A percentile compares a stretch with the other conserved stretches of the same genome.
These are phyloP conservation scores for Schizonepeta tenuifolia DNA, from an alignment of 257 asterid genomes.

Conservation along the genomic window DNA sequence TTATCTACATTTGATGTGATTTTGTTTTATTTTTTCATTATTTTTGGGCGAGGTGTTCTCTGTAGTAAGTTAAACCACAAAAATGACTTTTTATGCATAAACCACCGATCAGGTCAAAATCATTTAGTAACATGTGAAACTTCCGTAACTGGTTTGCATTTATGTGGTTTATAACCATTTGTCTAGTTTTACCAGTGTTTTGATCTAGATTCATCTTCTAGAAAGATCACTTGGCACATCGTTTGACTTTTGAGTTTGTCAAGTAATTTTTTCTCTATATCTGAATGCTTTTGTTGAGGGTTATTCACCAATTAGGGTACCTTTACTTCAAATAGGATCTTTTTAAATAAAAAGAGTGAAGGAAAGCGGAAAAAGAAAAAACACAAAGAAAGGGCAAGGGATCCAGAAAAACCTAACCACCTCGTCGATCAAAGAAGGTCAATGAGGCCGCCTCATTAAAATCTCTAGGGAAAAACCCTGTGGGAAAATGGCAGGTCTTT, in stretches of 20 bases:
- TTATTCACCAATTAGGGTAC: background rate
- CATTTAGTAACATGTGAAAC: slow-evolving; percentile 3
- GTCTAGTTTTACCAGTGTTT: background rate
- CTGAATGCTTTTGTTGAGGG: background rate
- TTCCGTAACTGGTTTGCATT: slow-evolving; percentile 5
- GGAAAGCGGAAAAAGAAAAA: no score
- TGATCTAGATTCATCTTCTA: slow-evolving; percentile 6
- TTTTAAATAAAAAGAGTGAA: no score
- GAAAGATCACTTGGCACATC: background rate
- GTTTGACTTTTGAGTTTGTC: slow-evolving; percentile 7
- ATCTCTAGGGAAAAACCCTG: no score
- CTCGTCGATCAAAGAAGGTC: no score
- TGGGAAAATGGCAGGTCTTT: no score
- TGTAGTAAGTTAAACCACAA: background rate
- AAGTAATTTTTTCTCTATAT: background rate
- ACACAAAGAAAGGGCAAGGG: no score
- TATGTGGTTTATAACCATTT: background rate
- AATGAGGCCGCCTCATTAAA: no score
- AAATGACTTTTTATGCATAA: slow-evolving; percentile 1
- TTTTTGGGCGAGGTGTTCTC: background rate
- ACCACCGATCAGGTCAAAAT: background rate
- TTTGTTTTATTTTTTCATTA: background rate
- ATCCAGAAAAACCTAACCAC: no score
- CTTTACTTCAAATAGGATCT: background rate
- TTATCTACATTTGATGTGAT: background rate